These are phyloP conservation scores for Camillea tinctor DNA, from an alignment of 2,329 filamentous ascomycete genomes.

Conservation along the genomic window DNA sequence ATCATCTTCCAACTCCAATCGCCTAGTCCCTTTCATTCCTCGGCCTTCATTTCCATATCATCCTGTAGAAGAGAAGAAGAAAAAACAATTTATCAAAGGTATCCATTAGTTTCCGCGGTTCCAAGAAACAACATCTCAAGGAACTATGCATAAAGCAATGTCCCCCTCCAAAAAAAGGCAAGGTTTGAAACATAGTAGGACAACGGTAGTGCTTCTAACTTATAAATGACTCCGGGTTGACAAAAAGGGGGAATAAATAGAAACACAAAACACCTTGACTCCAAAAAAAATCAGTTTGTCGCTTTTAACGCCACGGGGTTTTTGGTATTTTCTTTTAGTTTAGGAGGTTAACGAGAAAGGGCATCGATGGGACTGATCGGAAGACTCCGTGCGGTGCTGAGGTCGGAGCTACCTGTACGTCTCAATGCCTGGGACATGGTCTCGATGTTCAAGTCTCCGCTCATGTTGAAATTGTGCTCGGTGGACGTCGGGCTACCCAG, in stretches of 20 bases:
- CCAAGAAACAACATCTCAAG: conserved; percentile 15
- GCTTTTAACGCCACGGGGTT: neutral
- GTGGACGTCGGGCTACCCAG: conserved; percentile 63
- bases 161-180: neutral
- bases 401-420: conserved; percentile 80
- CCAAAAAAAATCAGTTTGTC: neutral
- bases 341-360: conserved; percentile 26
- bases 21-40: conserved; percentile 16
- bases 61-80: conserved; percentile 7
- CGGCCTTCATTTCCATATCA: conserved; percentile 10
- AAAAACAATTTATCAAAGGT: conserved; percentile 22
- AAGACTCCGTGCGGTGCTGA: conserved; percentile 56
- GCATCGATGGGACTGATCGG: conserved; percentile 58
- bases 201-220: conserved; percentile 9
- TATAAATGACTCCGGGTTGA: neutral
- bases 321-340: neutral
- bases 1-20: conserved; percentile 23
- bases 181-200: neutral
- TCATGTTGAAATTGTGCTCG: conserved; percentile 49
- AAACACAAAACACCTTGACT: conserved; percentile 5
- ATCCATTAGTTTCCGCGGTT: conserved; percentile 26
- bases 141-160: conserved; percentile 8
- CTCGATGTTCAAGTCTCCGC: conserved; percentile 77
- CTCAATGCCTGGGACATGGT: conserved; percentile 89
- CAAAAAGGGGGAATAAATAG: conserved; percentile 3